Conservation (phyloP, 2,329 filamentous ascomycete genomes). For the Byssoonygena ceratinophila region DNA sequence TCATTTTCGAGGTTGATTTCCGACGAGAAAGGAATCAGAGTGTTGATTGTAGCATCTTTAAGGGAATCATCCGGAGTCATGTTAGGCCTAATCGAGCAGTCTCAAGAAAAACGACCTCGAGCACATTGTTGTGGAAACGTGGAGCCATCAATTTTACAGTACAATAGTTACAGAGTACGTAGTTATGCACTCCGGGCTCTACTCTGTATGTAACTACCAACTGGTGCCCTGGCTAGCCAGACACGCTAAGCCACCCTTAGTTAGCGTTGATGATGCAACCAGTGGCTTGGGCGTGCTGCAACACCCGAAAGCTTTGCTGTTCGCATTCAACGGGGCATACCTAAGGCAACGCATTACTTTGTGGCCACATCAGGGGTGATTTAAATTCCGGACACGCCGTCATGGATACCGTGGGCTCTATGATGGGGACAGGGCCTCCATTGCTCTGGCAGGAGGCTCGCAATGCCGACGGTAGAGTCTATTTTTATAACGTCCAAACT, state of each 20-base stretch:
- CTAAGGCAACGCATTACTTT: too few species aligned
- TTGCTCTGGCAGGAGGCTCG: constrained; percentile 69
- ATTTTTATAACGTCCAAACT: constrained; percentile 81
- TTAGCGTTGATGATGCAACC: neutral
- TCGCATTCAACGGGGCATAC: neutral
- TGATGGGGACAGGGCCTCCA: constrained; percentile 32
- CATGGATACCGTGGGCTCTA: constrained; percentile 18
- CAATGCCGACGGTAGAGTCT: constrained; percentile 69
- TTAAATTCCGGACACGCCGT: neutral
- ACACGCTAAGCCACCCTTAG: too few species aligned
- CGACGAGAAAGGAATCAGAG: constrained; percentile 36
- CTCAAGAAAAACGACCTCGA: neutral
- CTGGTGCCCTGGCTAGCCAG: too few species aligned
- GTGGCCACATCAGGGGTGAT: neutral
- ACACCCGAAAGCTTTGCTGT: neutral
- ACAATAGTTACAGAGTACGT: too few species aligned
- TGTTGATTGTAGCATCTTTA: constrained; percentile 35
- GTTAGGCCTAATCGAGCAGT: neutral
- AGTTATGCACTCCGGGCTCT: too few species aligned
- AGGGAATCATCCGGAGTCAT: constrained; percentile 29
- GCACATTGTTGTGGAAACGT: too few species aligned
- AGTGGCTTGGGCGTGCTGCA: neutral
- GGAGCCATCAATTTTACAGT: too few species aligned
- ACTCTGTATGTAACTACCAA: too few species aligned
- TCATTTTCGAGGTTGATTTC: constrained; percentile 32